Evolutionary conservation across 2,329 filamentous ascomycete genomes (phyloP).

Genomic region (Penicillium sp.): DNA sequence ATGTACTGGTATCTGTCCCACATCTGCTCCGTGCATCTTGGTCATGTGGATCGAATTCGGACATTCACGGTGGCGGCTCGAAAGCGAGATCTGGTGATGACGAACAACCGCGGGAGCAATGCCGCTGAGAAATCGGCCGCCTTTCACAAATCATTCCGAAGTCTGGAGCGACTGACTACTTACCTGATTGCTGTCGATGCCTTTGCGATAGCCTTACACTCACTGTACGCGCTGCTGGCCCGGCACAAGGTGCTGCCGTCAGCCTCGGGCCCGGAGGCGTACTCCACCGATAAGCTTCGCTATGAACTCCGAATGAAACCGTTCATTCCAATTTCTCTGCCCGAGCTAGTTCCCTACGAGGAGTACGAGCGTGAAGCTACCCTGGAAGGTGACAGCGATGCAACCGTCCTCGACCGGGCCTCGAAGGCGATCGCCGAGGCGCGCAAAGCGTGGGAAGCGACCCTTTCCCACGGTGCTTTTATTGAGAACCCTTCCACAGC

Average conservation of each 20-base stretch:
- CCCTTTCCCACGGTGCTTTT: slow-evolving; percentile 39
- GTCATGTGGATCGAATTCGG: slow-evolving; percentile 69
- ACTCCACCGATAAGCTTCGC: slow-evolving; percentile 62
- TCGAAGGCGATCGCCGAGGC: slow-evolving; percentile 38
- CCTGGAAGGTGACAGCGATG: slow-evolving; percentile 44
- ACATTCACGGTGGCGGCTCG: slow-evolving; percentile 52
- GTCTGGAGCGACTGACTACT: slow-evolving; percentile 58
- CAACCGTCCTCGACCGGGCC: slow-evolving; percentile 39
- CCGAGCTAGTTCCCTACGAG: slow-evolving; percentile 61
- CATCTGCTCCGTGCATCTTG: slow-evolving; percentile 62
- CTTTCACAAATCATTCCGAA: slow-evolving; percentile 43
- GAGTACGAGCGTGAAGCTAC: slow-evolving; percentile 51
- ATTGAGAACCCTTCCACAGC: slow-evolving; percentile 14
- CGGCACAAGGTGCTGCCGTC: slow-evolving; percentile 50
- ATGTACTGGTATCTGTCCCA: slow-evolving; percentile 92
- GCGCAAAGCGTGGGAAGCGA: slow-evolving; percentile 42
- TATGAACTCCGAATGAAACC: slow-evolving; percentile 86
- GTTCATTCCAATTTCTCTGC: slow-evolving; percentile 65
- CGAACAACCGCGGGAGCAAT: slow-evolving; percentile 4
- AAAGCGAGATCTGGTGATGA: slow-evolving; percentile 23
- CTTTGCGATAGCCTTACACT: slow-evolving; percentile 49
- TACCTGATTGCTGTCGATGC: slow-evolving; percentile 60
- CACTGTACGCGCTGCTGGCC: slow-evolving; percentile 63
- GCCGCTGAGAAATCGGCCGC: slow-evolving; percentile 28
- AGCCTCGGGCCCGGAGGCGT: slow-evolving; percentile 54